These are phyloP conservation scores for Macaranga tanarius DNA, from an alignment of 441 rosid species.

Conservation along the genomic window DNA sequence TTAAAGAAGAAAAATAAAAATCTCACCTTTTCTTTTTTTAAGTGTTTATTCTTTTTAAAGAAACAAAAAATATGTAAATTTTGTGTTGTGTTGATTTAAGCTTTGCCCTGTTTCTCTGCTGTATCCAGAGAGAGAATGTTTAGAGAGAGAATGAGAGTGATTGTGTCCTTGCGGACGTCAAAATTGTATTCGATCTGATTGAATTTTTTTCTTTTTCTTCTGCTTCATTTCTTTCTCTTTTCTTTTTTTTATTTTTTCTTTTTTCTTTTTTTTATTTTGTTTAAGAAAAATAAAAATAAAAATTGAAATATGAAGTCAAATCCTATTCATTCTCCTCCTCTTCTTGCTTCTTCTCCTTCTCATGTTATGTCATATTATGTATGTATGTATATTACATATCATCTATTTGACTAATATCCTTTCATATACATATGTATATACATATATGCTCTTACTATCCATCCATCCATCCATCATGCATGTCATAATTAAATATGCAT, in stretches of 20 bases:
- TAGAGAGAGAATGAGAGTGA: constrained; percentile 43
- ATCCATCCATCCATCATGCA: no score
- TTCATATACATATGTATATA: background rate
- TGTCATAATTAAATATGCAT: no score
- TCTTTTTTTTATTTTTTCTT: constrained; percentile 28
- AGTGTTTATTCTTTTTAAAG: constrained; percentile 9
- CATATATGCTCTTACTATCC: no score
- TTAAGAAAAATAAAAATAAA: background rate
- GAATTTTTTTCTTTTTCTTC: constrained; percentile 43
- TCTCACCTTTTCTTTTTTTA: constrained; percentile 3
- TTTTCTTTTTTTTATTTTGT: constrained; percentile 30
- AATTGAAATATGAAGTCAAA: constrained; percentile 49
- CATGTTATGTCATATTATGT: background rate
- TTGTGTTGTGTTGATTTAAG: constrained; percentile 4
- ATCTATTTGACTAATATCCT: background rate
- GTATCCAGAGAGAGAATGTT: constrained; percentile 50
- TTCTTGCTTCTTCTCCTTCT: background rate
- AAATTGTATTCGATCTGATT: constrained; percentile 71
- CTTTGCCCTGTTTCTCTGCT: constrained; percentile 50
- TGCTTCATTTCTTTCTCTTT: constrained; percentile 30
- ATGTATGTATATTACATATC: background rate
- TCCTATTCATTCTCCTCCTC: constrained; percentile 31
- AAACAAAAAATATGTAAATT: no score
- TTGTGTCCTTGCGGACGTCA: constrained; percentile 96
- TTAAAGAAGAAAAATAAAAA: background rate